Conservation (phyloP, 225 moss, liverwort and hornwort species). For the Asterella californica region DNA sequence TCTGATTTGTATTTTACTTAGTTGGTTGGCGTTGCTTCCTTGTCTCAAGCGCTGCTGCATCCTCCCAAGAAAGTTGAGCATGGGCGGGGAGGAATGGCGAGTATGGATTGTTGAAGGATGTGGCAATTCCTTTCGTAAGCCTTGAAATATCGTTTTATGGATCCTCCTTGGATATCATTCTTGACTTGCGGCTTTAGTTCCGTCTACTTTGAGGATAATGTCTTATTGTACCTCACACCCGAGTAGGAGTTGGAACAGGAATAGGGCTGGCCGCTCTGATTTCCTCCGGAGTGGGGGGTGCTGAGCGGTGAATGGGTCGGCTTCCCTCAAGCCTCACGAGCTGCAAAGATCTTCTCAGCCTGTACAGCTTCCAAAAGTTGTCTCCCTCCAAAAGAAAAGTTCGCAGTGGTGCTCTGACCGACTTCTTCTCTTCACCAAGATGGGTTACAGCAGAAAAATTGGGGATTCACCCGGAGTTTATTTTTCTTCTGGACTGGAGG, state of each 20-base stretch:
- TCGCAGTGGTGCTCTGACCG: not conserved
- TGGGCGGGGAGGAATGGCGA: too few relatives aligned
- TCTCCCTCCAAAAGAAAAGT: not conserved
- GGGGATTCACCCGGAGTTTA: not conserved
- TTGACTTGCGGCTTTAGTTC: not conserved
- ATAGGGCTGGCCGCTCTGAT: not conserved
- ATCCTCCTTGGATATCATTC: not conserved
- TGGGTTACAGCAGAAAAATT: not conserved
- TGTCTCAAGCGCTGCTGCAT: too few relatives aligned
- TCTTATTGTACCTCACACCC: not conserved
- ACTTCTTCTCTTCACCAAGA: not conserved
- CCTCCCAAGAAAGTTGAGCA: too few relatives aligned
- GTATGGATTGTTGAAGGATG: too few relatives aligned
- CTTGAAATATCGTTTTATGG: not conserved
- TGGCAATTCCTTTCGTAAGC: not conserved
- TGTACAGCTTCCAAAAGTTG: not conserved
- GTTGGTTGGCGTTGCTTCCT: too few relatives aligned
- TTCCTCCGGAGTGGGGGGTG: not conserved
- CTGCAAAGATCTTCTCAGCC: not conserved
- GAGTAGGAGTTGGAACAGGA: not conserved
- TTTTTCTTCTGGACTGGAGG: too few relatives aligned
- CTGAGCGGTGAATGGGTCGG: slow-evolving; percentile 15
- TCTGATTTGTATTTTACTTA: too few relatives aligned
- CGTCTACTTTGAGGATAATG: not conserved
- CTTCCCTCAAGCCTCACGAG: slow-evolving; percentile 4